Evolutionary conservation across 148 eudicot genomes (phyloP), one percentile per base, ranked within the genome.

Genomic region (Camellia granthamiana): DNA sequence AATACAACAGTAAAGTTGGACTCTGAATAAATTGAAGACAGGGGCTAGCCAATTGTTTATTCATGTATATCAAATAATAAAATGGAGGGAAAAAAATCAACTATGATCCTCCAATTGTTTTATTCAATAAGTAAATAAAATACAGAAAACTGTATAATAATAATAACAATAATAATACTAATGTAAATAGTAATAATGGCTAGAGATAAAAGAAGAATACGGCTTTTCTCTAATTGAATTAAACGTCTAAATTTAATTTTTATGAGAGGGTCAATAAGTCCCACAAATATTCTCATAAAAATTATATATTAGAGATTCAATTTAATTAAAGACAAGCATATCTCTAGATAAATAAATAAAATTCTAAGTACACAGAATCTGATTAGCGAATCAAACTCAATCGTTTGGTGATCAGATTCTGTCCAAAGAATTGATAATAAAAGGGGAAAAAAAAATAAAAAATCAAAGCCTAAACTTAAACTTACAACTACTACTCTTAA

Each of bases 401-500:
- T 19, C 23, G 7, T 42, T n/a, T 41, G 41, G 49, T 16, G 43
- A 30, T 30, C 38, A 30, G 38, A 30, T 30, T 30, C 38, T 30
- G 38, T 30, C 38, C 38, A 30, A 30, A 30, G 0, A 38, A 18
- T 43, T 21, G 21, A 30, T 30, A 30, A 30, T 30, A 30, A 38
- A 9, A 18, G 42, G 23, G 19, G 8, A 4, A 16, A 66, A 7
- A 47, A 16, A 61, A 21, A 46, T 18, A 10, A 30, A 30, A 71
- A 68, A 69, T 77, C 68, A 86, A 47, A 91, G 84, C 83, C 87
- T 89, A 75, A 93, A 85, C 60, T 74, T 87, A 73, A 89, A 84
- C 66, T 87, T 88, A 84, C 99, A 95, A 6, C 82, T 80, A 59
- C 94, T 92, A 41, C 91, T 87, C 10, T 74, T 81, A 77, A 93